A percentile compares a stretch with the other conserved stretches of the same genome.
These are phyloP conservation scores for Lactarius evosmus DNA, from an alignment of 768 basidiomycete genomes.

Conservation along the genomic window DNA sequence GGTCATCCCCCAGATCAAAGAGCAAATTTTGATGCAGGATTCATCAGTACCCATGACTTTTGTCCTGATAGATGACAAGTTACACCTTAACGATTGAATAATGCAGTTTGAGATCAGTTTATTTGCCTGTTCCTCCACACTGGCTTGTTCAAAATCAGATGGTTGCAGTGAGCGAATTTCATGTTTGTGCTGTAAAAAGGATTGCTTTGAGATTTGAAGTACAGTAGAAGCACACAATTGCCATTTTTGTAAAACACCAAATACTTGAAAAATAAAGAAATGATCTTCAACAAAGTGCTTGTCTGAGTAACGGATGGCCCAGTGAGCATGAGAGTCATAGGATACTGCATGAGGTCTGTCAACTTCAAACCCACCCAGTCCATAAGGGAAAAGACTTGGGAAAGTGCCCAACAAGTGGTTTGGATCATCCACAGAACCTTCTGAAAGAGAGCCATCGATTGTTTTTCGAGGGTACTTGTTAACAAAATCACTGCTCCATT, in stretches of 20 bases:
- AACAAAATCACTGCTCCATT: neutral
- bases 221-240: neutral
- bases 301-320: too few relatives aligned
- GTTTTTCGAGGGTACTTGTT: neutral
- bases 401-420: neutral
- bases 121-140: neutral
- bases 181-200: neutral
- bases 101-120: accelerated
- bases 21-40: neutral
- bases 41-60: neutral
- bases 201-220: neutral
- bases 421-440: neutral
- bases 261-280: neutral
- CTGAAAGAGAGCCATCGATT: accelerated
- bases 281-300: too few relatives aligned
- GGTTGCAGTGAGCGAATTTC: too few relatives aligned
- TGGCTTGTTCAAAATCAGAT: neutral
- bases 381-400: too few relatives aligned
- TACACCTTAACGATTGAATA: neutral
- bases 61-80: neutral
- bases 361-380: too few relatives aligned
- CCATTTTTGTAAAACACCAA: neutral
- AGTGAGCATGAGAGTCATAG: too few relatives aligned
- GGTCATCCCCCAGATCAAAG: neutral
- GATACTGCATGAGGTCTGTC: too few relatives aligned